A percentile compares a stretch with the other conserved stretches of the same genome.
Conservation (phyloP, 2,329 filamentous ascomycete genomes). For the Paraphaeosphaeria minitans region DNA sequence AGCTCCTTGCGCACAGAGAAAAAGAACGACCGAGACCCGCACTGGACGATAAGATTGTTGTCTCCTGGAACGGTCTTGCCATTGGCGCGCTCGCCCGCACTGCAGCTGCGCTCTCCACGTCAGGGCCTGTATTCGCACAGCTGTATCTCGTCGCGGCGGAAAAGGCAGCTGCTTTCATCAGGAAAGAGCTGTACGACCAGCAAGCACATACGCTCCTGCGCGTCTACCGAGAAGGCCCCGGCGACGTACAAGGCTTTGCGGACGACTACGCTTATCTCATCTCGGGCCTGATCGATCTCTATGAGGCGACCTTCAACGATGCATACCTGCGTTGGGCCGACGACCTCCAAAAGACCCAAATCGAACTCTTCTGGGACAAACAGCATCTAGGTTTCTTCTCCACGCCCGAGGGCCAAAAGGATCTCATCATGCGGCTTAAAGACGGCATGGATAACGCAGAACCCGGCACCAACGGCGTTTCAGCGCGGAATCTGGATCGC, state of each 20-base stretch:
- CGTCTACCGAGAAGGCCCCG: constrained; percentile 71
- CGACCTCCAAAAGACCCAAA: constrained; percentile 77
- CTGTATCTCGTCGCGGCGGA: constrained; percentile 70
- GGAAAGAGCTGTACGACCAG: constrained; percentile 72
- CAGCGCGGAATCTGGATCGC: constrained; percentile 85
- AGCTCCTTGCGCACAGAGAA: constrained; percentile 73
- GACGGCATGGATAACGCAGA: constrained; percentile 93
- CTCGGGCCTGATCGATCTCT: constrained; percentile 80
- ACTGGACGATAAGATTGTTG: constrained; percentile 86
- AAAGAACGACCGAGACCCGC: constrained; percentile 75
- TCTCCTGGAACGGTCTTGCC: constrained; percentile 86
- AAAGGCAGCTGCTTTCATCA: constrained; percentile 74
- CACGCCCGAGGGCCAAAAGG: constrained; percentile 65
- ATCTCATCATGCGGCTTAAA: constrained; percentile 85
- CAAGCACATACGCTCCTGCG: constrained; percentile 69
- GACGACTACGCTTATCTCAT: constrained; percentile 95
- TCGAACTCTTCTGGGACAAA: constrained; percentile 76
- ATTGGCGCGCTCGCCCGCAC: constrained; percentile 81
- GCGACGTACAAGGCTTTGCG: constrained; percentile 75
- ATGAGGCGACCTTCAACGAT: constrained; percentile 80
- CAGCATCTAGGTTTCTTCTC: constrained; percentile 71
- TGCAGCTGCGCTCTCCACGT: constrained; percentile 67
- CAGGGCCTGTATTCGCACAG: constrained; percentile 62
- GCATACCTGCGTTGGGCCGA: constrained; percentile 80
- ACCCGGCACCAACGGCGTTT: constrained; percentile 86